Conservation (phyloP, 2,329 filamentous ascomycete species). For the Truncatella angustata region DNA sequence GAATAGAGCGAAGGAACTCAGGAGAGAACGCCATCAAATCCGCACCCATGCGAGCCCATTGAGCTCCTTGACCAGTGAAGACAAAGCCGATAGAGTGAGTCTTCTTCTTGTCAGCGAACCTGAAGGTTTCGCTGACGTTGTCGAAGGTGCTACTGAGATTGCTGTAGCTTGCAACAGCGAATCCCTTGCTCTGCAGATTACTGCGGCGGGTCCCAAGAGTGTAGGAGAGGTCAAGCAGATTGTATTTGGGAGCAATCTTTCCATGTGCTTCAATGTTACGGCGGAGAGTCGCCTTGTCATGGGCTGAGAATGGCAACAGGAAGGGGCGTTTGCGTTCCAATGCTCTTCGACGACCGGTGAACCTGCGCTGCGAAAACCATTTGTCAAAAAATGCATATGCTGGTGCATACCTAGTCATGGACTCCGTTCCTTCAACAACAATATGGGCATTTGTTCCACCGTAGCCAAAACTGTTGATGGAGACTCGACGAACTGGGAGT, state of each 20-base stretch:
- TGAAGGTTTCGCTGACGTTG: not conserved
- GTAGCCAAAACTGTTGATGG: conserved; percentile 15
- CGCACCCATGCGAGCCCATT: conserved; percentile 28
- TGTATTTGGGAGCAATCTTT: conserved; percentile 11
- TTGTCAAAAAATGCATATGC: conserved; percentile 7
- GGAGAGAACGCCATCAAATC: conserved; percentile 14
- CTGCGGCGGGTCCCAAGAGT: conserved; percentile 17
- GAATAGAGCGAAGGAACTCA: conserved; percentile 12
- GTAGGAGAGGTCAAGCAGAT: conserved; percentile 18
- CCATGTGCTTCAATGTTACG: conserved; percentile 10
- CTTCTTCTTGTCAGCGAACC: not conserved
- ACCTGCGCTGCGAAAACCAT: not conserved
- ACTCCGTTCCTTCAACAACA: conserved; percentile 1
- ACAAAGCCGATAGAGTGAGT: conserved; percentile 18
- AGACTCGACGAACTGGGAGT: conserved; percentile 13
- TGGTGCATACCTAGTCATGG: not conserved
- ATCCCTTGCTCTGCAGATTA: conserved; percentile 1
- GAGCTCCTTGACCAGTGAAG: conserved; percentile 27
- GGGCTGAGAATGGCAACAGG: conserved; percentile 19
- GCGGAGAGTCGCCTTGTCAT: conserved; percentile 17
- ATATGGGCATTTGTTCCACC: conserved; percentile 10
- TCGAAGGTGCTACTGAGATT: not conserved
- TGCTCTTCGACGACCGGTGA: not conserved
- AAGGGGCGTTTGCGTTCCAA: conserved; percentile 10
- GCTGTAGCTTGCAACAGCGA: conserved; percentile 3